Conservation (phyloP, 805 yeast species). For the Candida fluviatilis region DNA sequence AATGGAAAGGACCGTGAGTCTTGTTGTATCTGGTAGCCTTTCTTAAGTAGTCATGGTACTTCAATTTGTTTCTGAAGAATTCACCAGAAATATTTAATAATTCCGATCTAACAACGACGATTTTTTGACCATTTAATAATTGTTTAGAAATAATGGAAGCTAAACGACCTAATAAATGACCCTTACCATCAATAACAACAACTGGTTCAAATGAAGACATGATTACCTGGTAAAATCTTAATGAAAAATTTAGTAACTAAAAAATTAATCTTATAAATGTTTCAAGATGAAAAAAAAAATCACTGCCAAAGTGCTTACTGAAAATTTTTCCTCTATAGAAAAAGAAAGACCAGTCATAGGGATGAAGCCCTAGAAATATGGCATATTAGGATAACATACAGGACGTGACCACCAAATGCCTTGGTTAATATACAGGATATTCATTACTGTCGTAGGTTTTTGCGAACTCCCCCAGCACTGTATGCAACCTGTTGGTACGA, state of each 20-base stretch:
- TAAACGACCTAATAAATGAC: constrained; percentile 99
- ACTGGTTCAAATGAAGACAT: constrained; percentile 94
- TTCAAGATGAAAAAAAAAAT: not conserved
- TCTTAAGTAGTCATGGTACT: constrained; percentile 99
- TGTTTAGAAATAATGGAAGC: constrained; percentile 99
- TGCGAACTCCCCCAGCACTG: no score
- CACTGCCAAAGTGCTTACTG: not conserved
- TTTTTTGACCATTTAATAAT: constrained; percentile 95
- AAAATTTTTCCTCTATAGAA: not conserved
- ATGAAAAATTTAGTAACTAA: not conserved
- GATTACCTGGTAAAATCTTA: not conserved
- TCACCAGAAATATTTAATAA: constrained; percentile 99
- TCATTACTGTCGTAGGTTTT: no score
- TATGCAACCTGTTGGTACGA: no score
- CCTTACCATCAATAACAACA: constrained; percentile 99
- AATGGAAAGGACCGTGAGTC: constrained; percentile 99
- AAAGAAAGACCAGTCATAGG: not conserved
- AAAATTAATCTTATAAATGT: not conserved
- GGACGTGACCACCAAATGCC: no score
- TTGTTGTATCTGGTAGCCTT: constrained; percentile 99
- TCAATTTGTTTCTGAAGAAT: constrained; percentile 99
- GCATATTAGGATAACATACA: not conserved
- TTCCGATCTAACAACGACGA: constrained; percentile 96
- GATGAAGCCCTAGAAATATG: not conserved
- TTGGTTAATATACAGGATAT: no score